These are phyloP conservation scores for Dothidotthia symphoricarpi DNA, from an alignment of 2,329 filamentous ascomycete genomes.

Conservation along the genomic window DNA sequence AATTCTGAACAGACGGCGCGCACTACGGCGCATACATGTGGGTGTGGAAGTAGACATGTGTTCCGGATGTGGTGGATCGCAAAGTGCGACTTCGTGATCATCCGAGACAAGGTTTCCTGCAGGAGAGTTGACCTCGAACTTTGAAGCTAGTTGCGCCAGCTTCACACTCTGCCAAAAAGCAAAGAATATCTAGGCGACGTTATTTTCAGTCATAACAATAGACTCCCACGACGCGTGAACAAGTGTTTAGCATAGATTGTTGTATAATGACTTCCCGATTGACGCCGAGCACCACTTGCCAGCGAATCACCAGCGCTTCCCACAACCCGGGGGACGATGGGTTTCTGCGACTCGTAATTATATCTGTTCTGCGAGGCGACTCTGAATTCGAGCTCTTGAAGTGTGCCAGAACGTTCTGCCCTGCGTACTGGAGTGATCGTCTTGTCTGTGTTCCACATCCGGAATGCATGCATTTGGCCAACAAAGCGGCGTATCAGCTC, in stretches of 20 bases:
- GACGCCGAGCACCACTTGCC: slow-evolving; percentile 35
- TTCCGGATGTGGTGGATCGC: slow-evolving; percentile 4
- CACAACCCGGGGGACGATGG: slow-evolving; percentile 14
- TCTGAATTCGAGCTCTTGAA: slow-evolving; percentile 5
- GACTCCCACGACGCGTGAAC: slow-evolving; percentile 6
- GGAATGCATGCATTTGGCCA: slow-evolving; percentile 23
- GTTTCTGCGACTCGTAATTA: slow-evolving; percentile 16
- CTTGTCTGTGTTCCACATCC: slow-evolving; percentile 4
- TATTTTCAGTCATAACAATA: slow-evolving; percentile 2
- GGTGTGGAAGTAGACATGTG: too few species aligned
- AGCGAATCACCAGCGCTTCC: slow-evolving; percentile 36
- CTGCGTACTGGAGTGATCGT: slow-evolving; percentile 33
- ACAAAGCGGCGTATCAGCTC: slow-evolving; percentile 24
- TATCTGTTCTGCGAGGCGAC: slow-evolving; percentile 12
- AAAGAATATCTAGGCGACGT: neutral
- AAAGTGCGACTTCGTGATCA: slow-evolving; percentile 5
- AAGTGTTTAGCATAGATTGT: slow-evolving; percentile 32
- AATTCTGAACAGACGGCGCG: neutral
- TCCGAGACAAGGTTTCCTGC: slow-evolving; percentile 1
- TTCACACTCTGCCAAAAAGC: neutral
- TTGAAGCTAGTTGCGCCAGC: neutral
- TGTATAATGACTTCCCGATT: slow-evolving; percentile 35
- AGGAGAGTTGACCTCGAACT: too few species aligned
- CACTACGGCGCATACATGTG: too few species aligned
- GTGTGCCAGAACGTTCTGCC: slow-evolving; percentile 6